phyloP scores from a whole-genome alignment of 2,329 filamentous ascomycete species.

The Apiospora sp. region DNA sequence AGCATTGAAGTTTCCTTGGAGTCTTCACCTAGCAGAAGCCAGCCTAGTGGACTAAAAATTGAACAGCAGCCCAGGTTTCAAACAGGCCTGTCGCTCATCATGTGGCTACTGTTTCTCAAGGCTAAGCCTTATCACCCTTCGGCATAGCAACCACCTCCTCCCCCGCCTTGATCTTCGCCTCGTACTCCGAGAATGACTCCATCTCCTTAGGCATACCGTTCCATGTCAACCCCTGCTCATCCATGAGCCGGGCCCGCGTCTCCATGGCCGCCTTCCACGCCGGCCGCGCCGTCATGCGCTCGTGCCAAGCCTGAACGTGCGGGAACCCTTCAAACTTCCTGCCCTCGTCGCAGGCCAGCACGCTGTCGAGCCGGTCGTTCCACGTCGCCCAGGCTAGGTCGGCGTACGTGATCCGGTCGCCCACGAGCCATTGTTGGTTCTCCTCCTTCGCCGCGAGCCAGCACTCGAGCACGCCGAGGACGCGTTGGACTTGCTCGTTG shows the following conservation, averaged over 20 bases:
- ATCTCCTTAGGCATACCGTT: background rate
- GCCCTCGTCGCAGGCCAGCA: background rate
- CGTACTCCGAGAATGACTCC: background rate
- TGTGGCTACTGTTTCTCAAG: too few species aligned
- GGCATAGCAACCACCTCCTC: too few species aligned
- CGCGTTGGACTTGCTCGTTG: constrained; percentile 34
- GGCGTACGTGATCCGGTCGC: background rate
- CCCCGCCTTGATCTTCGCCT: background rate
- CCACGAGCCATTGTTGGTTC: background rate
- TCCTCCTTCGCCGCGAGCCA: background rate
- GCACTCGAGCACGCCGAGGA: constrained; percentile 39
- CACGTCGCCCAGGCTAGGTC: background rate
- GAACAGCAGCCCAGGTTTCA: background rate
- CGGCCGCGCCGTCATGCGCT: background rate
- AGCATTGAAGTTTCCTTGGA: background rate
- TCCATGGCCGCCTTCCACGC: background rate
- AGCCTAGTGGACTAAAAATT: background rate
- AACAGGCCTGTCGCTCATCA: too few species aligned
- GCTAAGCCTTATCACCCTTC: too few species aligned
- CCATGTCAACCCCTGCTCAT: background rate
- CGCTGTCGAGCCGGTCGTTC: background rate
- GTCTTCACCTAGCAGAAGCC: background rate
- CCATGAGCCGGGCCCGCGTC: background rate
- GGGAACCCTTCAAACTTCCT: background rate
- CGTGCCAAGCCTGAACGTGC: background rate